Evolutionary conservation across 225 moss, liverwort and hornwort species (phyloP).

Genomic region (Neckera pumila): DNA sequence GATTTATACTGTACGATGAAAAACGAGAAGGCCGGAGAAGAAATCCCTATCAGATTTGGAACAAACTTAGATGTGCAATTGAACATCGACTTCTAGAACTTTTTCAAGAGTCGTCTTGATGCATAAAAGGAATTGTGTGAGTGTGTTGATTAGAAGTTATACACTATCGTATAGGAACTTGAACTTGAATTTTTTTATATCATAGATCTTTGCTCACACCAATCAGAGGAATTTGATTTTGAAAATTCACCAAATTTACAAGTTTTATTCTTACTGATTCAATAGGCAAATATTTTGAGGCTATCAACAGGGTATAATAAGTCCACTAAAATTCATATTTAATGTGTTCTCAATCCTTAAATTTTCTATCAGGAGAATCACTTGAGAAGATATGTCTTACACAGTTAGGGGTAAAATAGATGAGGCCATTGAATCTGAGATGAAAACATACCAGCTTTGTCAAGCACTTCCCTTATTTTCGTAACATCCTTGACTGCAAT

Average conservation of each 20-base stretch:
- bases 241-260: not conserved
- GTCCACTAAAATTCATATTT: not conserved
- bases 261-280: not conserved
- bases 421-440: not conserved
- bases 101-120: not conserved
- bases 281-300: not conserved
- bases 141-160: not conserved
- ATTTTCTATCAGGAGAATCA: not conserved
- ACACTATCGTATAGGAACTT: not conserved
- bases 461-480: constrained; percentile 49
- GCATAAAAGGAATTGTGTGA: not conserved
- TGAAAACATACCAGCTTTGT: constrained; percentile 60
- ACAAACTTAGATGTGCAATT: not conserved
- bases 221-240: not conserved
- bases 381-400: not conserved
- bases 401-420: not conserved
- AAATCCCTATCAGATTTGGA: not conserved
- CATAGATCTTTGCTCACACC: not conserved
- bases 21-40: not conserved
- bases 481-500: constrained; percentile 59
- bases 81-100: not conserved
- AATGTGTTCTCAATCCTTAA: not conserved
- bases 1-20: not conserved
- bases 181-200: not conserved
- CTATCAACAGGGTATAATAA: not conserved